Evolutionary conservation across 2,329 filamentous ascomycete species (phyloP).

Genomic region (Pyrenochaeta sp.): DNA sequence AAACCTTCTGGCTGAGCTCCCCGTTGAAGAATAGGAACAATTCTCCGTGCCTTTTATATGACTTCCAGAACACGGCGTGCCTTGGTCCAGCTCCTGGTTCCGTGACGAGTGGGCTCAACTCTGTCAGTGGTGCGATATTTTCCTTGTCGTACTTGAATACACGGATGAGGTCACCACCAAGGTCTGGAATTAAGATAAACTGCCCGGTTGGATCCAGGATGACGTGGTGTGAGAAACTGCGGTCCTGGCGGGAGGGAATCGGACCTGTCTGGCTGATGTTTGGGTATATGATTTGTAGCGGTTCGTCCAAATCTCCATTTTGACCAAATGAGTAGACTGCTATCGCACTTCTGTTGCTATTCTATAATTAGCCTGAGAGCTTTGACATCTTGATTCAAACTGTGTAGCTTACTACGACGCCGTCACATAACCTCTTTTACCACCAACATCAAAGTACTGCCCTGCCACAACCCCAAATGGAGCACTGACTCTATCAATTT

Average conservation of each 20-base stretch:
- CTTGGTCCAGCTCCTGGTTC: constrained; percentile 69
- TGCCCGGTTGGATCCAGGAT: constrained; percentile 70
- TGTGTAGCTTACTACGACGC: neutral
- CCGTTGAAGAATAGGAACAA: constrained; percentile 68
- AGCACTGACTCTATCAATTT: neutral
- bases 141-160: constrained; percentile 63
- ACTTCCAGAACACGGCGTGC: constrained; percentile 66
- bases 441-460: neutral
- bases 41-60: constrained; percentile 9
- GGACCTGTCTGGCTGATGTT: neutral
- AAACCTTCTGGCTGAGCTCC: constrained; percentile 67
- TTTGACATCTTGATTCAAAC: neutral
- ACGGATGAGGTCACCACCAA: constrained; percentile 70
- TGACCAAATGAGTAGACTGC: neutral
- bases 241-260: neutral
- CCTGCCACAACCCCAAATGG: constrained; percentile 1
- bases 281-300: neutral
- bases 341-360: constrained; percentile 1
- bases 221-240: constrained; percentile 60
- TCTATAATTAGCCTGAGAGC: neutral
- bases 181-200: constrained; percentile 72
- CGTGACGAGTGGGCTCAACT: constrained; percentile 56
- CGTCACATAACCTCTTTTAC: neutral
- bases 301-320: neutral
- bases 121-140: constrained; percentile 53